Base-by-base conservation (phyloP, 352 stramenopile species). In the Phytopythium ostracodes region DNA sequence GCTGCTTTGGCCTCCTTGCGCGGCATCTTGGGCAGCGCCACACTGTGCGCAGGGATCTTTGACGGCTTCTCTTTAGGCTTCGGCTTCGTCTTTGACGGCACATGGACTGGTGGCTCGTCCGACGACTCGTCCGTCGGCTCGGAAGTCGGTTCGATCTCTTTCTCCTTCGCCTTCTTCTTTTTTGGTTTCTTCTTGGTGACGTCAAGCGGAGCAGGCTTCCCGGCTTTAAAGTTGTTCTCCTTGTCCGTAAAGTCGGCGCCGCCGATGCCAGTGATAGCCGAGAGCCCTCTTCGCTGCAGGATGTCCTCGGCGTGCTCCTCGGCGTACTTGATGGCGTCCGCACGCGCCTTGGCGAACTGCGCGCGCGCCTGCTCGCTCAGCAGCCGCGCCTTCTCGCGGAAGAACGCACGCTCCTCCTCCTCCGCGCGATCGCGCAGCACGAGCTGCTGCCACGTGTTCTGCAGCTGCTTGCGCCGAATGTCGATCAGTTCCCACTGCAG, bases 401-500 rank as follows among this genome's bases (percentile, higher is more conserved):
- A 27, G 36, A 77, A 66, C 36, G 68, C 69, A 25, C 61, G 51
- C 62, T 91, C 71, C 58, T 91, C 76, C 55, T 72, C 18, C 43
- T 91, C 79, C 54, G 88, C 76, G 12, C 79, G 62, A 20, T 87
- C 74, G 22, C 72, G 64, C 59, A 88, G 57, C 40, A 74, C 61
- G 38, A 86, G 63, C 38, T 83, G 77, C 57, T 80, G 68, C 63
- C 73, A 87, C 42, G 73, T 75, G 66, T 89, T 89, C 12, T 63
- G 74, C 31, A 91, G 66, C 60, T 82, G 71, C 60, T 88, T 68
- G 17, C 67, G 50, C 22, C 73, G 71, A 12, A 91, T 72, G 27
- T 91, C 79, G 25, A 91, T 82, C 24, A 72, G 56, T 38, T 85
- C 66, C 81, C 81, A 91, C 81, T 90, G 56, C 27, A 55, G 24